A percentile compares a stretch with the other conserved stretches of the same genome.
phyloP scores from a whole-genome alignment of 805 yeast species.

The Suhomyces xylopsoci region DNA sequence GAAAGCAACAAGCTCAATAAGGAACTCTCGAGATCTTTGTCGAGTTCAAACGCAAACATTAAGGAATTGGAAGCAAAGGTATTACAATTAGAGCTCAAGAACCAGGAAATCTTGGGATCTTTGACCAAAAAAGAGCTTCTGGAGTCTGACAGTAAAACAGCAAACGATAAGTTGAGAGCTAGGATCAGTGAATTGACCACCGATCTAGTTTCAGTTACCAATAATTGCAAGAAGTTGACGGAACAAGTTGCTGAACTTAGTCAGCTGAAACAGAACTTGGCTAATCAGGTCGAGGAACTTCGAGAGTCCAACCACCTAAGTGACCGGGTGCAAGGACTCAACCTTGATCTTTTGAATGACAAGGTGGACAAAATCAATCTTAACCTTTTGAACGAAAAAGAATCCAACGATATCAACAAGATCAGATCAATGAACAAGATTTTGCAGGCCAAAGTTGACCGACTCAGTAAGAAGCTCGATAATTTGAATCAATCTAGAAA shows the following conservation, averaged over 20 bases:
- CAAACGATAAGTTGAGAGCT: slow-evolving; percentile 28
- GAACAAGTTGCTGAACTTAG: slow-evolving; percentile 21
- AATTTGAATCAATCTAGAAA: slow-evolving; percentile 20
- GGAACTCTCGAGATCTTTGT: slow-evolving; percentile 17
- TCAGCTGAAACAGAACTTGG: slow-evolving; percentile 1
- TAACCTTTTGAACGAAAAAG: slow-evolving; percentile 9
- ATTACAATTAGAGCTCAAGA: slow-evolving; percentile 20
- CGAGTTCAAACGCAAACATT: slow-evolving; percentile 19
- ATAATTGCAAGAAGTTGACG: slow-evolving; percentile 30
- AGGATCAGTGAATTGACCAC: slow-evolving; percentile 24
- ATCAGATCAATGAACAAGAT: slow-evolving; percentile 6
- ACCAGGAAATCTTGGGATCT: slow-evolving; percentile 23
- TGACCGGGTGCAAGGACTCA: slow-evolving; percentile 6
- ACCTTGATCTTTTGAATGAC: slow-evolving; percentile 8
- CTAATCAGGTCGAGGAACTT: neutral
- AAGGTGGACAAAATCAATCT: slow-evolving; percentile 7
- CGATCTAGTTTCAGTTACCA: slow-evolving; percentile 29
- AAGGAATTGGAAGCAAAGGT: slow-evolving; percentile 16
- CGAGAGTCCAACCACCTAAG: neutral
- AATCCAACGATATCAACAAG: slow-evolving; percentile 12
- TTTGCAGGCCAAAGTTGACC: slow-evolving; percentile 15
- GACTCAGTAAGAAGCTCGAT: slow-evolving; percentile 27
- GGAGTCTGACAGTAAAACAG: slow-evolving; percentile 9
- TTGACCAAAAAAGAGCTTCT: neutral
- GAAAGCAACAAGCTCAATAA: slow-evolving; percentile 25